Percentiles rank a stretch among this genome's conserved stretches.
Conservation (phyloP, 305 asterid species). For the Fraxinus paxiana region DNA sequence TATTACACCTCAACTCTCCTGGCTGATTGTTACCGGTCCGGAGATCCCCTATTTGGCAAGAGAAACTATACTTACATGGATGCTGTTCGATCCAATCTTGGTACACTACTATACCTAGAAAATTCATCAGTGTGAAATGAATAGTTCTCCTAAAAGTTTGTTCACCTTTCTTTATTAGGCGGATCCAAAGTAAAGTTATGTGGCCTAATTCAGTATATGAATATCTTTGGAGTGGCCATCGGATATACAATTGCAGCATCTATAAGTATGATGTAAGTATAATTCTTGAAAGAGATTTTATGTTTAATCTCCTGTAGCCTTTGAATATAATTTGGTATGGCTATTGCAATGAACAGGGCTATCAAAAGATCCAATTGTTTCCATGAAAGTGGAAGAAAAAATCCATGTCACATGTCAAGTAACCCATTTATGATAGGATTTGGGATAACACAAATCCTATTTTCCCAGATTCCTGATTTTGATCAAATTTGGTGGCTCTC, state of each 20-base stretch:
- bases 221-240: conserved; percentile 80
- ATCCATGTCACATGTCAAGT: conserved; percentile 65
- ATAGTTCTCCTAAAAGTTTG: too few relatives aligned
- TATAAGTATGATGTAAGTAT: conserved; percentile 79
- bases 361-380: conserved; percentile 72
- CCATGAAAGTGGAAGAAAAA: conserved; percentile 53
- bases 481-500: conserved; percentile 94
- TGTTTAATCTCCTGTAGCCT: neutral
- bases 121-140: neutral
- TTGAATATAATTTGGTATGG: neutral
- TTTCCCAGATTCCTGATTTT: conserved; percentile 83
- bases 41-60: conserved; percentile 50
- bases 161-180: conserved; percentile 34
- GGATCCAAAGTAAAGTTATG: conserved; percentile 69
- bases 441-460: conserved; percentile 57
- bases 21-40: conserved; percentile 50
- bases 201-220: conserved; percentile 73
- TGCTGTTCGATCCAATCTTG: conserved; percentile 52
- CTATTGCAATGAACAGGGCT: conserved; percentile 48
- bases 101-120: conserved; percentile 18
- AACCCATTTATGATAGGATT: conserved; percentile 78
- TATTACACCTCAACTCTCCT: conserved; percentile 57
- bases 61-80: conserved; percentile 60
- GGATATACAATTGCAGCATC: conserved; percentile 90
- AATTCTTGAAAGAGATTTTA: neutral